Base-by-base conservation (phyloP, 2,329 filamentous ascomycete species). In the Fusarium armeniacum region DNA sequence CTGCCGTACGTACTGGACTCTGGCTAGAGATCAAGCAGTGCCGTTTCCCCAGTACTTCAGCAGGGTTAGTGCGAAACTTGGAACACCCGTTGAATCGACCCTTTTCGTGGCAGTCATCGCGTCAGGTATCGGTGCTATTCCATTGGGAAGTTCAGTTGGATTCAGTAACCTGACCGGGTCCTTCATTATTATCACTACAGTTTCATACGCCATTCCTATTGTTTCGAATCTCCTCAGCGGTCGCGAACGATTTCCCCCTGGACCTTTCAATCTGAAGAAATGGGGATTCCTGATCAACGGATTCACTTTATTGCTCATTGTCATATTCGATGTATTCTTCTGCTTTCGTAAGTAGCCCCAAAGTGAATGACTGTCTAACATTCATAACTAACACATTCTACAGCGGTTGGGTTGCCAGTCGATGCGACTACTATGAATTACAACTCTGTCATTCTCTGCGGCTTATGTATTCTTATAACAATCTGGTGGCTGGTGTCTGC, bases 151-250 rank as follows among this genome's bases (percentile, higher is more conserved):
- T 15, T 46, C 73, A 1, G 73, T 73, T 1, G 73, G 73, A 0
- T 75, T 75, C 43, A 75, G 61, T 7, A 75, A 75, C 3, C 44
- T 75, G 11, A 75, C 73, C 0, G 73, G 73, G 6, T 75, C 73
- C 0, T 75, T 75, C 24, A 75, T 75, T n/a, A 75, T 74, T 15
- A 71, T 75, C 28, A 74, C 68, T 1, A 71, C 73, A 3, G 63
- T 75, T 6, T 75, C 73, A 1, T 75, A 75, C 9, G 73, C 72
- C 1, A 74, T 73, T 8, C 73, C 73, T 0, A 65, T 75, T 13
- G 53, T 54, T 4, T 54, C 68, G 1, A 75, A 75, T 30, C 33
- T 75, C 16, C 5, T 62, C 3, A 72, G 66, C 0, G 57, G 70
- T 0, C 72, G 73, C 1, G 65, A 54, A 2, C 46, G 67, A 1